Conservation (phyloP, 2,329 filamentous ascomycete species). For the Xylariaceae sp. region DNA sequence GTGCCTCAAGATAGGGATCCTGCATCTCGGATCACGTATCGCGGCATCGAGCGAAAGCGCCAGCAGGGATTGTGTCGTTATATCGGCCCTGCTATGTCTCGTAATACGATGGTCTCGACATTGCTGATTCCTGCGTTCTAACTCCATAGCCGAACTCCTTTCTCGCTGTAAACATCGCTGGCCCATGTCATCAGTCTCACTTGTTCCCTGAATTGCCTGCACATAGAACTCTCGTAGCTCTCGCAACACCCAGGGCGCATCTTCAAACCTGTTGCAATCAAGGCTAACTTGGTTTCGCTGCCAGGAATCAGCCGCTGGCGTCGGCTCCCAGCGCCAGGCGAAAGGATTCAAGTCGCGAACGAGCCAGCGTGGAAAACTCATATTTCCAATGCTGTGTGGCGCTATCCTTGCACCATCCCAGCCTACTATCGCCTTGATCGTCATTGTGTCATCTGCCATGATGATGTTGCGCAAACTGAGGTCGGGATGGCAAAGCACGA, state of each 20-base stretch:
- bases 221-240: slow-evolving; percentile 21
- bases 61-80: slow-evolving; percentile 24
- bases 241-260: slow-evolving; percentile 22
- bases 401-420: slow-evolving; percentile 23
- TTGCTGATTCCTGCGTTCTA: not conserved
- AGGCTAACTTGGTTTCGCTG: not conserved
- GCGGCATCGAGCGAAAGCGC: slow-evolving; percentile 22
- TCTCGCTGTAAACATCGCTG: no score
- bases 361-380: slow-evolving; percentile 24
- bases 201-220: not conserved
- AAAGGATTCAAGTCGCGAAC: slow-evolving; percentile 25
- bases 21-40: slow-evolving; percentile 21
- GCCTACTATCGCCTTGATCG: slow-evolving; percentile 21
- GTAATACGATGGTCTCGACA: not conserved
- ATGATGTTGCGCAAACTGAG: slow-evolving; percentile 25
- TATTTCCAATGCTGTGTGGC: slow-evolving; percentile 22
- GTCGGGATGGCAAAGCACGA: slow-evolving; percentile 24
- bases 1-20: slow-evolving; percentile 16
- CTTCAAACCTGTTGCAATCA: slow-evolving; percentile 15
- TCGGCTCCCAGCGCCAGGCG: slow-evolving; percentile 20
- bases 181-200: slow-evolving; percentile 13
- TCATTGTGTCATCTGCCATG: slow-evolving; percentile 18
- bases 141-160: not conserved
- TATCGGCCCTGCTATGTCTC: not conserved
- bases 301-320: slow-evolving; percentile 10